A percentile compares a stretch with the other conserved stretches of the same genome.
Evolutionary conservation across 345 rosid genomes (phyloP).

Genomic region (Erucastrum elatum): DNA sequence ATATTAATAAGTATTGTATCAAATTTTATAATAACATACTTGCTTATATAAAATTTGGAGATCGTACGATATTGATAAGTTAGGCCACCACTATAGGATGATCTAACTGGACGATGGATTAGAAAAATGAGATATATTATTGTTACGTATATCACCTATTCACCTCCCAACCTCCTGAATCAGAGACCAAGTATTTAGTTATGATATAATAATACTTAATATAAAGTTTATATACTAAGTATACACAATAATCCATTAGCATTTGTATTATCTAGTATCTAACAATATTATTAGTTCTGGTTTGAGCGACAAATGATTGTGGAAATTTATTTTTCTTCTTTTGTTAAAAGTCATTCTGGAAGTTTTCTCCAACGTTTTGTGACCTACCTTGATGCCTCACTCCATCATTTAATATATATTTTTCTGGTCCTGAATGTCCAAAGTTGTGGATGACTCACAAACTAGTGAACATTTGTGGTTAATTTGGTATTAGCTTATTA

Average conservation of each 20-base stretch:
- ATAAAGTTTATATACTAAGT: not conserved
- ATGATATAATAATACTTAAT: not conserved
- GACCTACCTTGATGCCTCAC: not conserved
- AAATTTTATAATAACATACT: conserved; percentile 14
- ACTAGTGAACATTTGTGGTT: conserved; percentile 5
- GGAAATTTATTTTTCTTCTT: not conserved
- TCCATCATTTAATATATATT: not conserved
- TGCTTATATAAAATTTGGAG: conserved; percentile 21
- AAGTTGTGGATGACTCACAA: conserved; percentile 36
- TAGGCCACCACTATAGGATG: conserved; percentile 38
- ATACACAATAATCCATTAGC: not conserved
- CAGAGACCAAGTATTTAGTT: not conserved
- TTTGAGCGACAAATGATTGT: not conserved
- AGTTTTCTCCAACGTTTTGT: conserved; percentile 26
- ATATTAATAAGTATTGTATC: not conserved
- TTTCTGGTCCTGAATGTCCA: conserved; percentile 5
- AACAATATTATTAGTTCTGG: not conserved
- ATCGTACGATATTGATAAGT: conserved; percentile 32
- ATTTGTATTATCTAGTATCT: not conserved
- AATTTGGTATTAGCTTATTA: no score
- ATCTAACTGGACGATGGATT: conserved; percentile 30
- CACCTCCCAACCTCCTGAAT: conserved; percentile 15
- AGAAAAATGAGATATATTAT: conserved; percentile 2
- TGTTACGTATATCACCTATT: conserved; percentile 16
- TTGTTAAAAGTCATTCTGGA: not conserved